Evolutionary conservation across 805 yeast species (phyloP).

Genomic region (Yamadazyma takamatsuzukensis): DNA sequence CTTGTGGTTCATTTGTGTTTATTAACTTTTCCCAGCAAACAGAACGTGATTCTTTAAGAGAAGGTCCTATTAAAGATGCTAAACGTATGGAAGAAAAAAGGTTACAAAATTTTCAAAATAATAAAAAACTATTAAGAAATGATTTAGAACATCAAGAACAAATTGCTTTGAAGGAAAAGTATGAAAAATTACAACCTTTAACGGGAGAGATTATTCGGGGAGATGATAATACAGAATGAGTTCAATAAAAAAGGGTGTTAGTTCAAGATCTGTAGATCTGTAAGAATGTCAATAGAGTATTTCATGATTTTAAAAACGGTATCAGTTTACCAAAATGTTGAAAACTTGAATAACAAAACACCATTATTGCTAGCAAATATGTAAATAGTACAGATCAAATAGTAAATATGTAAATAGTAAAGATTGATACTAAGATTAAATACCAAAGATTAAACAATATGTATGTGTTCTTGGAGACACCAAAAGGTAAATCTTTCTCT

Average conservation of each 20-base stretch:
- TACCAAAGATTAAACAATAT: conserved; percentile 14
- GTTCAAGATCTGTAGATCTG: too few species aligned
- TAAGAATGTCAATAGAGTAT: conserved; percentile 1
- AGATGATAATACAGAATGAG: conserved; percentile 14
- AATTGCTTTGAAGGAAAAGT: conserved; percentile 53
- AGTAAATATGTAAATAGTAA: too few species aligned
- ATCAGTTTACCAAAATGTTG: too few species aligned
- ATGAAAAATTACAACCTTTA: conserved; percentile 61
- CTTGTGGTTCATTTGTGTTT: conserved; percentile 59
- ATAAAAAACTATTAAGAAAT: conserved; percentile 48
- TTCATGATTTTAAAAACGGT: neutral
- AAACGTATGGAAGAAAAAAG: conserved; percentile 52
- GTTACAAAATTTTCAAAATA: conserved; percentile 14
- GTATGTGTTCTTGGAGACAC: conserved; percentile 52
- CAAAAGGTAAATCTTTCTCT: conserved; percentile 33
- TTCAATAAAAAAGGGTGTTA: neutral
- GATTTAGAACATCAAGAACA: conserved; percentile 66
- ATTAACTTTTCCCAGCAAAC: conserved; percentile 67
- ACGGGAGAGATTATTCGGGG: conserved; percentile 32
- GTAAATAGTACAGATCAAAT: too few species aligned
- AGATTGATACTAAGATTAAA: too few species aligned
- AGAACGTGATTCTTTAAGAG: conserved; percentile 70
- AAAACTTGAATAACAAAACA: too few species aligned
- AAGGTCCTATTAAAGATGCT: conserved; percentile 85
- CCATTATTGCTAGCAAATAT: too few species aligned